Evolutionary conservation across 140 eudicot genomes (phyloP).

Genomic region (Anethum foeniculum): DNA sequence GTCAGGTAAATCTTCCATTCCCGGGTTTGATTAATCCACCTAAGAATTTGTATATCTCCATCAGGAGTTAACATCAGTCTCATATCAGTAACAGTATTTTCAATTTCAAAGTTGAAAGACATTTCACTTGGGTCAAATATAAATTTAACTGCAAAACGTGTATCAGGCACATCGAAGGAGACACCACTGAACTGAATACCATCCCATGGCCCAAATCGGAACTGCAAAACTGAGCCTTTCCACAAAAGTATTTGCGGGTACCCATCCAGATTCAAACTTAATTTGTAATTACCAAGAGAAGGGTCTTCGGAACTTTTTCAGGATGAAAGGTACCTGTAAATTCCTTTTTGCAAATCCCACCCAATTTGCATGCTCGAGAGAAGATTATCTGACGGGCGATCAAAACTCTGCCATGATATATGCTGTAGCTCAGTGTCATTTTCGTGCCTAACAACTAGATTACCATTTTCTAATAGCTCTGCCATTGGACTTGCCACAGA

Average conservation of each 20-base stretch:
- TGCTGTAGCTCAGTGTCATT: too few relatives aligned
- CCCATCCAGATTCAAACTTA: neutral
- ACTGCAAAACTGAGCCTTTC: neutral
- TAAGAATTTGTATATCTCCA: conserved; percentile 10
- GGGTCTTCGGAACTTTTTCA: conserved; percentile 1
- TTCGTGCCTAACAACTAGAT: neutral
- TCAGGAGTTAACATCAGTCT: conserved; percentile 10
- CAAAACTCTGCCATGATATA: too few relatives aligned
- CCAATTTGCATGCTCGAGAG: too few relatives aligned
- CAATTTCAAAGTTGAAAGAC: neutral
- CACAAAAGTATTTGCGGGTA: neutral
- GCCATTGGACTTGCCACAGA: neutral
- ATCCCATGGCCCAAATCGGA: conserved; percentile 9
- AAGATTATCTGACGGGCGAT: too few relatives aligned
- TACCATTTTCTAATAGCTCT: neutral
- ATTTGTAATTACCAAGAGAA: neutral
- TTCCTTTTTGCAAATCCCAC: neutral
- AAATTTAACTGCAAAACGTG: neutral
- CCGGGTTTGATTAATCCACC: conserved; percentile 24
- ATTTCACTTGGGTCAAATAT: neutral
- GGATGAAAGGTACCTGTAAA: neutral
- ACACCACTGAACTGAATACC: conserved; percentile 8
- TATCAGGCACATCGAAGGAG: conserved; percentile 3
- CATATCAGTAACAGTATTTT: neutral
- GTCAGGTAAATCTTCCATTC: conserved; percentile 17